Evolutionary conservation across 2,329 filamentous ascomycete genomes (phyloP), one percentile per base, ranked within the genome.

Genomic region (Mollisia scopiformis): DNA sequence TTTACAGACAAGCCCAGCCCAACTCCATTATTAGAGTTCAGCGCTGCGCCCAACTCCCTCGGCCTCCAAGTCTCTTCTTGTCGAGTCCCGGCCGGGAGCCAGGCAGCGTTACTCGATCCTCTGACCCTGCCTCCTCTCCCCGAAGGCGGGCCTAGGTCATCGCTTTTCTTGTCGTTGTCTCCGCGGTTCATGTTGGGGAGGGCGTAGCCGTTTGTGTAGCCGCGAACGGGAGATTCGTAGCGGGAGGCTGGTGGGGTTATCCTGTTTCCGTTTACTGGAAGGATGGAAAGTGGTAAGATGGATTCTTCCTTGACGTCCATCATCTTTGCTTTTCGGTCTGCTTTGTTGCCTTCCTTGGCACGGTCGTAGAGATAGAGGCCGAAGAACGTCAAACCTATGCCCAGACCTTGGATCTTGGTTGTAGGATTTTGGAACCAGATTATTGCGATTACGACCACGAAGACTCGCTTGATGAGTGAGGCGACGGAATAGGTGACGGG

Each of bases 401-500:
- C 95, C 43, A 90, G 81, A 1, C 87, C 92, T 76, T 99, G 95
- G 16, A 96, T 76, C 16, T 82, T 83, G 5, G 92, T 97, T 31
- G 95, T 97, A 1, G 90, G 86, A 75, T 88, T 97, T 66, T 92
- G 90, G 77, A 98, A 99, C 95, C 95, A 99, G 68, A 98, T 79
- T 64, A 99, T 94, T 6, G 95, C 93, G 69, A 97, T 90, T 61
- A 95, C 86, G 69, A 99, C 97, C 71, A 99, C 94, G 72, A 97
- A 97, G 13, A 99, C 95, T 52, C 95, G 90, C 79, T 99, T 99
- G 77, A 99, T 95, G 63, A 99, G 81, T 59, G 91, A 96, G 35
- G 95, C 95, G 37, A 99, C 94, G 0, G 92, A 97, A 79, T 99
- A 99, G 0, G 95, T 98, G 37, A 99, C 95, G 0, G 95, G 95